Base-by-base conservation (phyloP, 208 protist genomes). In the Jaenimonas drosophilae region DNA sequence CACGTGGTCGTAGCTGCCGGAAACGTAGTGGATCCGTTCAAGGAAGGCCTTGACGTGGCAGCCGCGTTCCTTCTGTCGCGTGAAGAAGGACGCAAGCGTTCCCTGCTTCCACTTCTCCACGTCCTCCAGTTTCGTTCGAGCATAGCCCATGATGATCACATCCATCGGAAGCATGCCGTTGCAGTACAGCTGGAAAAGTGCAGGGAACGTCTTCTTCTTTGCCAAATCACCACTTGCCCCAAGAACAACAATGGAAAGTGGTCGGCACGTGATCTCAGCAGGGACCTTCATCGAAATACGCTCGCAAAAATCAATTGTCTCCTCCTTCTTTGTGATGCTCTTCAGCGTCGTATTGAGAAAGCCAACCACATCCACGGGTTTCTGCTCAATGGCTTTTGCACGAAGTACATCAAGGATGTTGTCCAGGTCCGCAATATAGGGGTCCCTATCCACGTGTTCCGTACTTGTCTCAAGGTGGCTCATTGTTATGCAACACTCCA, bases 141-240 rank as follows among this genome's bases (percentile, higher is more conserved):
- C 90, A 59, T 96, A 96, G 21, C 90, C 90, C 25, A 95, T 48
- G 24, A 96, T 89, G 45, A 74, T 79, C 17, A 79, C 54, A 24
- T 73, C 29, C n/a, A 40, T 54, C 0, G 81, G 86, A 14, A 94
- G 65, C 20, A 91, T 46, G 17, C 85, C 85, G 26, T 73, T 54
- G 54, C 76, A 85, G 58, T 84, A 95, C 5, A 96, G 61, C 49
- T 83, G 60, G 55, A 94, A 95, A n/a, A 95, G 65, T 1, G 87
- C 90, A 19, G 90, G 90, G 49, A 93, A 96, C 11, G 85, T 91
- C 65, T 96, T 96, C 54, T 90, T 91, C 59, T 91, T 93, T 2
- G 90, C 90, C 9, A 96, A 68, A 60, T 96, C 90, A 19, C 86
- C 86, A 31, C 76, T 91, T 25, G 87, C 90, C 23, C 89, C 89